A percentile compares a stretch with the other conserved stretches of the same genome.
Conservation (phyloP, 2,329 filamentous ascomycete genomes). For the Ascochyta fabae region DNA sequence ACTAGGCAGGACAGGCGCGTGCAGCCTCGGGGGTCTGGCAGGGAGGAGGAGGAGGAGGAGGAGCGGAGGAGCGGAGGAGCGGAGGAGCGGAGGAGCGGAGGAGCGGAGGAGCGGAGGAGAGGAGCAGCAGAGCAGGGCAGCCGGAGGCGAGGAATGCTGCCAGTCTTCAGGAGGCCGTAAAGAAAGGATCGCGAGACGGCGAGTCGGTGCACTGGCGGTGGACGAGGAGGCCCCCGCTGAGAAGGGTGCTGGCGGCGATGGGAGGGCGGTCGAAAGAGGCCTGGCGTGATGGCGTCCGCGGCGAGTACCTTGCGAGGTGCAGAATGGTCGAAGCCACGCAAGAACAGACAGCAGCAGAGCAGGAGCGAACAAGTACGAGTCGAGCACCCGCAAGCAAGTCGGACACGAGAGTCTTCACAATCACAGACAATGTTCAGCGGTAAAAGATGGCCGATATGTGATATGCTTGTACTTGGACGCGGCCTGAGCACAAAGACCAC, state of each 20-base stretch:
- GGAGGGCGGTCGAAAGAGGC: constrained; percentile 12
- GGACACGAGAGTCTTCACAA: constrained; percentile 5
- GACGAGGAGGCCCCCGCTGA: constrained; percentile 18
- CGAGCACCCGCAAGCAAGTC: background rate
- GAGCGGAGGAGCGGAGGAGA: constrained; percentile 2
- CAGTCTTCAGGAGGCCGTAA: constrained; percentile 4
- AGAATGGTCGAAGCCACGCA: background rate
- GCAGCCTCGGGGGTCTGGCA: constrained; percentile 18
- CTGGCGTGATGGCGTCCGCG: constrained; percentile 5
- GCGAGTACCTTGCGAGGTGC: constrained; percentile 1
- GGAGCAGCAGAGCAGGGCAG: constrained; percentile 1
- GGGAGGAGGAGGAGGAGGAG: no score
- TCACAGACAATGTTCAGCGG: constrained; percentile 4
- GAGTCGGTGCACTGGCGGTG: constrained; percentile 19
- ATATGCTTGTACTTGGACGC: background rate
- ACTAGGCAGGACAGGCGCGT: constrained; percentile 22
- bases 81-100: constrained; percentile 2
- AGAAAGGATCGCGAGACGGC: constrained; percentile 8
- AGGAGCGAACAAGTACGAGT: background rate
- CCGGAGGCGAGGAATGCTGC: constrained; percentile 2
- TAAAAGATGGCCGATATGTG: constrained; percentile 12
- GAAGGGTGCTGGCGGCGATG: constrained; percentile 16
- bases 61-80: background rate
- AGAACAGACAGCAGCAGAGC: background rate
- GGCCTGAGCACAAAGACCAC: constrained; percentile 12